Percentiles rank a stretch among this genome's conserved stretches.
Evolutionary conservation across 2,329 filamentous ascomycete species (phyloP).

Genomic region (Fusarium ramigenum): DNA sequence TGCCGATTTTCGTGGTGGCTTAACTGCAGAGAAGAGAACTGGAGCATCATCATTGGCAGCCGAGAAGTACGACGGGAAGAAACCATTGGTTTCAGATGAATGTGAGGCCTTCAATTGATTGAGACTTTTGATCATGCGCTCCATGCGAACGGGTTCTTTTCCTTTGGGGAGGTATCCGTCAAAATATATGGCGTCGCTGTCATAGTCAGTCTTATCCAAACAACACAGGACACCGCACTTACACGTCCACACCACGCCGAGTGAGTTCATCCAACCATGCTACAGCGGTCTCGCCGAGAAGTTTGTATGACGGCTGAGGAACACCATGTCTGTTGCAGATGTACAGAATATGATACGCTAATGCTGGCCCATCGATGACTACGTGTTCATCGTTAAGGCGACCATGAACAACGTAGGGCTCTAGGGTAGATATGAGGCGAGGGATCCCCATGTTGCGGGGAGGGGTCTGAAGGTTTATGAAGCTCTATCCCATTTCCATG

Average conservation of each 20-base stretch:
- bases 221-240: constrained; percentile 33
- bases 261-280: constrained; percentile 71
- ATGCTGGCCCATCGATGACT: constrained; percentile 79
- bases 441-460: constrained; percentile 65
- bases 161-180: constrained; percentile 79
- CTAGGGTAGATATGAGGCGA: constrained; percentile 62
- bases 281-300: constrained; percentile 68
- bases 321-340: constrained; percentile 61
- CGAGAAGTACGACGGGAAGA: constrained; percentile 35
- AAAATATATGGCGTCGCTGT: constrained; percentile 75
- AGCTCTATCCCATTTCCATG: neutral
- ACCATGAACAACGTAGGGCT: constrained; percentile 58
- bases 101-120: constrained; percentile 61
- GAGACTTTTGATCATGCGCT: constrained; percentile 68
- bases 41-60: constrained; percentile 11
- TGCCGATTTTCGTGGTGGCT: constrained; percentile 45
- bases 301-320: constrained; percentile 68
- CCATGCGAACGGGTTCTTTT: constrained; percentile 71
- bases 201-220: constrained; percentile 1
- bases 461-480: neutral
- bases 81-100: constrained; percentile 44
- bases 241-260: constrained; percentile 69
- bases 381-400: constrained; percentile 54
- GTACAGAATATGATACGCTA: constrained; percentile 78
- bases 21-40: constrained; percentile 41